A percentile compares a stretch with the other conserved stretches of the same genome.
phyloP scores from a whole-genome alignment of 345 rosid species.

The Psidium guajava region DNA sequence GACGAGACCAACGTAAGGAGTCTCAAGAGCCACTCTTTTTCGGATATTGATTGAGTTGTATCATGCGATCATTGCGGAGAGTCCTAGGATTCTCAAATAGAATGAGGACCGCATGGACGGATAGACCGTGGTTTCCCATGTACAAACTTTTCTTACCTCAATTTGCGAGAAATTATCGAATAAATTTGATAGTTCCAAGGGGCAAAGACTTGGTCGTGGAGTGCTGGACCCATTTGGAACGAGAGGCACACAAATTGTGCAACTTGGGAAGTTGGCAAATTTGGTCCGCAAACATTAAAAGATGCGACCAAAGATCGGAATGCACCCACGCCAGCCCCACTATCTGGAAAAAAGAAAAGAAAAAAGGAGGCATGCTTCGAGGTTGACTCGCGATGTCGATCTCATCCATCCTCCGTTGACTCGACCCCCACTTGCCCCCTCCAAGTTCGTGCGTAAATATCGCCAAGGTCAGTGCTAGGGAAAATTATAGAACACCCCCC shows the following conservation, averaged over 20 bases:
- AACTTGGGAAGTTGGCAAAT: neutral
- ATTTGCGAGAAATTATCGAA: neutral
- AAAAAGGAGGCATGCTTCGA: neutral
- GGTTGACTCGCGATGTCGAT: neutral
- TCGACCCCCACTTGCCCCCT: neutral
- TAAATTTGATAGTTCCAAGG: neutral
- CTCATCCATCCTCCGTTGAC: neutral
- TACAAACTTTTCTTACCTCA: neutral
- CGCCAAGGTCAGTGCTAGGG: neutral
- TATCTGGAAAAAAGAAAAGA: neutral
- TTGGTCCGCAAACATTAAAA: neutral
- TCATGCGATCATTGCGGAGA: accelerated
- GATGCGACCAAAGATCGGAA: neutral
- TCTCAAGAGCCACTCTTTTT: neutral
- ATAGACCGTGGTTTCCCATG: neutral
- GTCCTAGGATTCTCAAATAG: neutral
- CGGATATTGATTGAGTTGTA: accelerated
- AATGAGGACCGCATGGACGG: neutral
- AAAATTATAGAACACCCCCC: neutral
- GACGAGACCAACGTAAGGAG: neutral
- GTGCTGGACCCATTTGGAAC: neutral
- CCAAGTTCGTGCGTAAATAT: neutral
- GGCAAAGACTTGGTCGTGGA: neutral
- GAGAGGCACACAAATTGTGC: neutral
- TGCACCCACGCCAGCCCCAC: neutral